These are phyloP conservation scores for Dioscorea dumetorum DNA, from an alignment of 106 monocot genomes.

Conservation along the genomic window DNA sequence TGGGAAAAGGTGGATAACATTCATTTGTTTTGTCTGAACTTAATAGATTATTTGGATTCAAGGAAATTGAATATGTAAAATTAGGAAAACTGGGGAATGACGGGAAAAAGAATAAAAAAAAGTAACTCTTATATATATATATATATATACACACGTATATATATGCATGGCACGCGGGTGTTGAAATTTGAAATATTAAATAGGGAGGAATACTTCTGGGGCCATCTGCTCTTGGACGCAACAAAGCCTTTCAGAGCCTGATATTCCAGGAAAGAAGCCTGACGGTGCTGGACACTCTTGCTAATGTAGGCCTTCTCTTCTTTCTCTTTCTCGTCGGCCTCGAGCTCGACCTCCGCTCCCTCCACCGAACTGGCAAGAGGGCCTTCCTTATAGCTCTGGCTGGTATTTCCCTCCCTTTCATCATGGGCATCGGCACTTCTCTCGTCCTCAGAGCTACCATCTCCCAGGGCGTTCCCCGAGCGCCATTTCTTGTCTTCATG, in stretches of 20 bases:
- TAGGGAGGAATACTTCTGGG: conserved; percentile 16
- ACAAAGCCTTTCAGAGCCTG: neutral
- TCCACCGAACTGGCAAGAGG: conserved; percentile 10
- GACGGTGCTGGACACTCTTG: conserved; percentile 9
- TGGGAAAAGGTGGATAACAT: no score
- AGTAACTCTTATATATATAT: no score
- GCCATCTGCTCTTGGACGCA: conserved; percentile 8
- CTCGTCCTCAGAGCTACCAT: conserved; percentile 2
- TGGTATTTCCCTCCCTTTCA: conserved; percentile 8
- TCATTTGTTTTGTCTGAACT: neutral
- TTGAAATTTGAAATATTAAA: neutral
- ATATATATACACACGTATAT: no score
- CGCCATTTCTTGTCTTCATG: conserved; percentile 16
- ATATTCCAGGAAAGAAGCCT: conserved; percentile 11
- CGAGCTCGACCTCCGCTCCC: conserved; percentile 15
- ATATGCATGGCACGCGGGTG: no score
- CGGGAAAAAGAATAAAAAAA: neutral
- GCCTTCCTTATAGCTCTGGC: conserved; percentile 8
- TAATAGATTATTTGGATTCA: neutral
- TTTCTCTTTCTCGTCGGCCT: conserved; percentile 23
- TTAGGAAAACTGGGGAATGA: neutral
- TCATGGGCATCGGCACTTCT: conserved; percentile 15
- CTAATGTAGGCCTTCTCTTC: conserved; percentile 15
- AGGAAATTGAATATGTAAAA: neutral
- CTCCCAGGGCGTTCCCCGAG: neutral